These are phyloP conservation scores for Annona squamosa DNA, from an alignment of 164 flowering plant genomes.

Conservation along the genomic window DNA sequence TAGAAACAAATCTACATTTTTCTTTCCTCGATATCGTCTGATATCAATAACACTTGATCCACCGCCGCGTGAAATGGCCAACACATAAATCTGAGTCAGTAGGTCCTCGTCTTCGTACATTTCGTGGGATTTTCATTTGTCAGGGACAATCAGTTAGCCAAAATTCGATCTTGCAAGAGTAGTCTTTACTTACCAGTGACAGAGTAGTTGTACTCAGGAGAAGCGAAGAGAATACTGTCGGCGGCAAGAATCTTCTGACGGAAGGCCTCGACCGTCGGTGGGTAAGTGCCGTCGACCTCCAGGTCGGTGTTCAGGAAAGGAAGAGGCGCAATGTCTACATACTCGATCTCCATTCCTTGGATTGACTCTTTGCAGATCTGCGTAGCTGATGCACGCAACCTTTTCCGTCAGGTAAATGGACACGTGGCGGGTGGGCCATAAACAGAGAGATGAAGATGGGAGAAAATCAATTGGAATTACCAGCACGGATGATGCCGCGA, in stretches of 20 bases:
- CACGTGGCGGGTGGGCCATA: background rate
- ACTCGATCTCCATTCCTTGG: conserved; percentile 32
- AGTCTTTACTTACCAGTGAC: conserved; percentile 23
- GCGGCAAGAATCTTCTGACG: conserved; percentile 35
- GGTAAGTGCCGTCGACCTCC: conserved; percentile 34
- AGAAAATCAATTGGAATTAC: conserved; percentile 24
- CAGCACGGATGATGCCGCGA: conserved; percentile 67
- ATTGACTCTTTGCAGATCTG: conserved; percentile 24
- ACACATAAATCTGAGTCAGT: no score
- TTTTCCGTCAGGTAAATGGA: background rate
- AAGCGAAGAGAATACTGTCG: conserved; percentile 47
- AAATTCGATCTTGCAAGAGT: no score
- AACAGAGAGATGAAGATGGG: background rate
- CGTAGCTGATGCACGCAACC: conserved; percentile 18
- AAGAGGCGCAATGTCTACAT: conserved; percentile 31
- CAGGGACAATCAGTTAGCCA: no score
- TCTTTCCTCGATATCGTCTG: no score
- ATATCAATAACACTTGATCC: no score
- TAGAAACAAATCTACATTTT: no score
- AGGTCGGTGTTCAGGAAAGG: conserved; percentile 51
- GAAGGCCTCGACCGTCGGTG: conserved; percentile 42
- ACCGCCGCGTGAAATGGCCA: no score
- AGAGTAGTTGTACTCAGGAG: conserved; percentile 52
- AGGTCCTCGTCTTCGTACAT: no score
- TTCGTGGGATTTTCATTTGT: no score